Evolutionary conservation across 2,329 filamentous ascomycete species (phyloP).

Genomic region (Ophiostoma angusticollis): DNA sequence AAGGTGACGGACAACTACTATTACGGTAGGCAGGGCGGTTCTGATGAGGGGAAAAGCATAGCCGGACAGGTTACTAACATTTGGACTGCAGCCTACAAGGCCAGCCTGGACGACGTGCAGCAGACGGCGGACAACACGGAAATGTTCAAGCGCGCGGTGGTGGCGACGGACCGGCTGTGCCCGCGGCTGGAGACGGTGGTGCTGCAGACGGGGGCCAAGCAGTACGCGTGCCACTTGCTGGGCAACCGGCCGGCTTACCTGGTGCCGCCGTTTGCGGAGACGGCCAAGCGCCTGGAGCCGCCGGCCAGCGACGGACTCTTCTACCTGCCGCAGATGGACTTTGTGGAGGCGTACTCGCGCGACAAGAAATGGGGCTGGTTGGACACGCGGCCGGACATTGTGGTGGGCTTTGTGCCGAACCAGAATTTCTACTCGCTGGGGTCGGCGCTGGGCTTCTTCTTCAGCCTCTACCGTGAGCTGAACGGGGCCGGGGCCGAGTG

Average conservation of each 20-base stretch:
- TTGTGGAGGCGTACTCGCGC: constrained; percentile 22
- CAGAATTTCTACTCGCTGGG: constrained; percentile 26
- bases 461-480: constrained; percentile 23
- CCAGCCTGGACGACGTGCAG: constrained; percentile 23
- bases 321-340: constrained; percentile 29
- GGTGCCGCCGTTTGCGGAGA: constrained; percentile 22
- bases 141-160: constrained; percentile 28
- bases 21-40: constrained; percentile 23
- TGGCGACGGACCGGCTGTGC: constrained; percentile 22
- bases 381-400: constrained; percentile 27
- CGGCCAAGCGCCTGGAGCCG: constrained; percentile 21
- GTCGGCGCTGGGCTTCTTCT: constrained; percentile 24
- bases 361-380: constrained; percentile 28
- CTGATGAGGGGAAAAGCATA: no score
- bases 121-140: constrained; percentile 26
- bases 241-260: constrained; percentile 25
- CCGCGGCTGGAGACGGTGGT: constrained; percentile 25
- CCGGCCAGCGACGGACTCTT: constrained; percentile 24
- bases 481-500: constrained; percentile 25
- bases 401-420: constrained; percentile 29
- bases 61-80: background rate
- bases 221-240: constrained; percentile 29
- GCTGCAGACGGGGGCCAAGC: constrained; percentile 24
- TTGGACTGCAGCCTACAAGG: constrained; percentile 26
- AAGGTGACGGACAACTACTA: constrained; percentile 32